A percentile compares a stretch with the other conserved stretches of the same genome.
Conservation (phyloP, 768 basidiomycete species). For the Serendipita sp. region DNA sequence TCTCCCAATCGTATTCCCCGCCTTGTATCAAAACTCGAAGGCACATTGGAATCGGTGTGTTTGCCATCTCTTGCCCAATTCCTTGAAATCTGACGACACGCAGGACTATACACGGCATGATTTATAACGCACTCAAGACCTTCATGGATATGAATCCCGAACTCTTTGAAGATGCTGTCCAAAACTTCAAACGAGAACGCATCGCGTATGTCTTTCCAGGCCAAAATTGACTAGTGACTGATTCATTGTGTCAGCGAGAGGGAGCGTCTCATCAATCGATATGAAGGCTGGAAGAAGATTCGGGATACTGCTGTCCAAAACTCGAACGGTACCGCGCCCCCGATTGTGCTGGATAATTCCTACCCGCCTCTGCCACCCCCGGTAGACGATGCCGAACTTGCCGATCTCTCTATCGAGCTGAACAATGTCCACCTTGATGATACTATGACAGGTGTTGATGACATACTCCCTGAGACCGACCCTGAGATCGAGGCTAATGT, state of each 20-base stretch:
- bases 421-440: slow-evolving; percentile 68
- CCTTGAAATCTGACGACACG: background rate
- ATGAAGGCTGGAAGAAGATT: slow-evolving; percentile 79
- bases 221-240: background rate
- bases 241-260: slow-evolving; percentile 45
- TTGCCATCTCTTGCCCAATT: background rate
- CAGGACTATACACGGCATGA: slow-evolving; percentile 98
- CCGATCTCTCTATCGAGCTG: slow-evolving; percentile 80
- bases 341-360: slow-evolving; percentile 41
- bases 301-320: slow-evolving; percentile 62
- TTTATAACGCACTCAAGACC: slow-evolving; percentile 92
- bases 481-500: slow-evolving; percentile 67
- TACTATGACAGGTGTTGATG: slow-evolving; percentile 60
- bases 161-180: slow-evolving; percentile 84
- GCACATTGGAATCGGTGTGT: slow-evolving; percentile 92
- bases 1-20: slow-evolving; percentile 92
- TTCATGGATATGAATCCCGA: slow-evolving; percentile 99
- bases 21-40: slow-evolving; percentile 88
- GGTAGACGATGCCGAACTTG: slow-evolving; percentile 69
- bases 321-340: slow-evolving; percentile 48
- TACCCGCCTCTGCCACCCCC: slow-evolving; percentile 65
- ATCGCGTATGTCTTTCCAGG: slow-evolving; percentile 44
- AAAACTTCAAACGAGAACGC: slow-evolving; percentile 79
- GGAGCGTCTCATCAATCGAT: slow-evolving; percentile 67
- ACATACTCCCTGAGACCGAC: slow-evolving; percentile 83